Evolutionary conservation across 176 grass and related monocot genomes (phyloP).

Genomic region (Oryza glumipatula): DNA sequence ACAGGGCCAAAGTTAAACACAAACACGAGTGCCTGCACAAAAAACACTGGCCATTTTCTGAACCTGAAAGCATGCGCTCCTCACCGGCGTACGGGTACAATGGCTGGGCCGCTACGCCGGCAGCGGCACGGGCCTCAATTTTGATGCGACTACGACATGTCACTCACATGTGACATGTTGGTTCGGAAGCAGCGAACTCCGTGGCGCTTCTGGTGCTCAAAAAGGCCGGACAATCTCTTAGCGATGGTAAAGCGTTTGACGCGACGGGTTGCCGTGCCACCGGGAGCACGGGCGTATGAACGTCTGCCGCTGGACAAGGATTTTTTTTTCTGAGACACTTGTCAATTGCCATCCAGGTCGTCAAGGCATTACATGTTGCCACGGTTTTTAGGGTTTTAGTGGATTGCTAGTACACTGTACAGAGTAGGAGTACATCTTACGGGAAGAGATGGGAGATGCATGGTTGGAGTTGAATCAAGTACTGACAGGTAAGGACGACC

Average conservation of each 20-base stretch:
- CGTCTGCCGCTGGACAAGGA: neutral
- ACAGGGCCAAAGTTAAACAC: no score
- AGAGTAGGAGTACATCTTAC: no score
- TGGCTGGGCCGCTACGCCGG: neutral
- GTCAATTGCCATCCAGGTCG: neutral
- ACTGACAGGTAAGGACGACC: no score
- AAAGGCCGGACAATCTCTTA: neutral
- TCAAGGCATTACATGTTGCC: neutral
- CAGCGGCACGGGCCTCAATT: neutral
- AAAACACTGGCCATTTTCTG: neutral
- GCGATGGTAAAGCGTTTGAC: neutral
- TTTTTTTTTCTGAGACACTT: neutral
- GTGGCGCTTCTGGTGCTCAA: neutral
- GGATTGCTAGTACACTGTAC: neutral
- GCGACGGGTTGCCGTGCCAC: neutral
- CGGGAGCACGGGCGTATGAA: neutral
- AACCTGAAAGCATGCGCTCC: neutral
- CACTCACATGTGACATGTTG: neutral
- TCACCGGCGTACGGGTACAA: neutral
- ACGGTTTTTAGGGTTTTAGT: neutral
- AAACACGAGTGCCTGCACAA: neutral
- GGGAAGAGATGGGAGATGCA: no score
- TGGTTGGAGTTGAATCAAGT: no score
- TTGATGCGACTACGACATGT: neutral
- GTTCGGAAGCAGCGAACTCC: neutral